Conservation (phyloP, 108 stramenopile species). For the Hondaea fermentalgiana region DNA sequence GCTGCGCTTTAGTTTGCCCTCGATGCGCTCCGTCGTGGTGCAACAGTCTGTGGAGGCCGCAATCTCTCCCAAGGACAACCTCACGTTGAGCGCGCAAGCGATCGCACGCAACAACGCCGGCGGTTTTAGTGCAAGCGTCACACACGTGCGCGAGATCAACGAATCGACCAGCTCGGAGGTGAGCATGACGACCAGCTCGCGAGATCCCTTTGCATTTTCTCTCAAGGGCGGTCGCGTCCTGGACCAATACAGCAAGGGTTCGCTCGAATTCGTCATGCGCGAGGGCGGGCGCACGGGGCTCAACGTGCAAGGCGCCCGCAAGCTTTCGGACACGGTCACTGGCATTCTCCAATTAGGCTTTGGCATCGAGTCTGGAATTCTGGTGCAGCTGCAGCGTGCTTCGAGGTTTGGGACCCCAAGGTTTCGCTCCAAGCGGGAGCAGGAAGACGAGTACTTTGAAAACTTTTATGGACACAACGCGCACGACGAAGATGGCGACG, state of each 20-base stretch:
- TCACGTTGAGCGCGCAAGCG: neutral
- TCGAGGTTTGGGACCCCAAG: neutral
- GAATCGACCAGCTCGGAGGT: neutral
- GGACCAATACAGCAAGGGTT: neutral
- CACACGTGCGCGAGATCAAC: neutral
- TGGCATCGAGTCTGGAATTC: neutral
- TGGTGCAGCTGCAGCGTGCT: neutral
- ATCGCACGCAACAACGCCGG: neutral
- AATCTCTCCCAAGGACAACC: neutral
- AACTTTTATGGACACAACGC: neutral
- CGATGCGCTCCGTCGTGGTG: neutral
- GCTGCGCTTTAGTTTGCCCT: neutral
- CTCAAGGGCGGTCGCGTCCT: neutral
- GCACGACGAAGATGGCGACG: neutral
- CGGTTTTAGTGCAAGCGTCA: neutral
- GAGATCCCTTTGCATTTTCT: neutral
- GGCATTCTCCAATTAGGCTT: neutral
- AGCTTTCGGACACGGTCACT: neutral
- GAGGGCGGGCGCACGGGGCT: neutral
- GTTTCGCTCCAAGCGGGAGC: neutral
- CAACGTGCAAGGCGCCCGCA: neutral
- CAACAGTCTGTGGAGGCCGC: neutral
- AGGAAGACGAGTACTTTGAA: conserved; percentile 1
- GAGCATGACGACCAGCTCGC: neutral
- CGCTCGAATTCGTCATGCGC: neutral